Evolutionary conservation across 495 filamentous ascomycete species (phyloP), one percentile per base, ranked within the genome.

Genomic region (Neurospora intermedia): DNA sequence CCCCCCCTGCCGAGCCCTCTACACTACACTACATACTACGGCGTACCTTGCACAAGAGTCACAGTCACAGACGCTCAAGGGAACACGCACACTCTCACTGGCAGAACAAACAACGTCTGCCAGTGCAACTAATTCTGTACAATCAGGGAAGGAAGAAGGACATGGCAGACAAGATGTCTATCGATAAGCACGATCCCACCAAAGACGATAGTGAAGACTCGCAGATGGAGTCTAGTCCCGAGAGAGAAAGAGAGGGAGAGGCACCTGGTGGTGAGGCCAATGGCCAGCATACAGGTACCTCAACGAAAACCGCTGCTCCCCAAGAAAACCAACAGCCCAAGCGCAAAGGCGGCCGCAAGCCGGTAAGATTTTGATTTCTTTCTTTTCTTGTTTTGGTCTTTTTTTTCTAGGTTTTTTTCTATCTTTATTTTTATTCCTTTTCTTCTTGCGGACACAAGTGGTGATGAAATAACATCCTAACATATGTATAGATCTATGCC

Each of bases 281-380:
- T 66, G 27, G 54, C 27, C 54, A 35, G 35, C 35, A 62, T 62
- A 62, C 27, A 6, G 54, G 54, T 62, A 27, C 23, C 23, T 35
- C 54, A 31, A n/a, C 48, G 13, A 35, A 13, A 35, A 62, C 54
- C 15, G 23, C 78, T 39, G 74, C 76, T 16, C 78, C 81, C 23
- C 82, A 80, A 72, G 84, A 86, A 73, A 81, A 80, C 78, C 84
- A 86, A 76, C 84, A 85, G 70, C 84, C 84, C 80, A 99, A 98
- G 86, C 89, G 96, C 77, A 99, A 99, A 84, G 96, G 96, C 79
- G 96, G 96, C 48, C 89, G 96, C 74, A 99, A 62, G 54, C 54
- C 54, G 13, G 54, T 62, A 62, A 62, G 54, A 62, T 35, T 6
- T 16, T 62, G 54, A 62, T 27, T 8, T 6, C 27, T 31, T 5